Percentiles rank a stretch among this genome's conserved stretches.
These are phyloP conservation scores for Hortaea werneckii DNA, from an alignment of 2,329 filamentous ascomycete genomes.

Conservation along the genomic window DNA sequence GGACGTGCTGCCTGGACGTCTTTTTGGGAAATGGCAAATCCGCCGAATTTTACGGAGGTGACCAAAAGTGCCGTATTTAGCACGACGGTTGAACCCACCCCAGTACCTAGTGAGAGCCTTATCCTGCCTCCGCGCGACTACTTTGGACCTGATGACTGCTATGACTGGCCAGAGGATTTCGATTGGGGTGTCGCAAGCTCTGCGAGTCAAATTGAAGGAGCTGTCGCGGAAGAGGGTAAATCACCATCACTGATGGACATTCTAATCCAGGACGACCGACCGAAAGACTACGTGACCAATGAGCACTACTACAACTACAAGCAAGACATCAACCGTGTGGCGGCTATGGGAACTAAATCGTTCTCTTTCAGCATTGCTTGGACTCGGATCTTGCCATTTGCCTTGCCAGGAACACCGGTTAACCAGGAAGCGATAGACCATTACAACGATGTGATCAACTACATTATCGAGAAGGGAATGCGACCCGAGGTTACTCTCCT, in stretches of 20 bases:
- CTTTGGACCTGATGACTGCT: slow-evolving; percentile 16
- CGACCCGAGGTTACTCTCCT: slow-evolving; percentile 37
- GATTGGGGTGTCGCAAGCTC: slow-evolving; percentile 13
- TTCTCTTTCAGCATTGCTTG: slow-evolving; percentile 39
- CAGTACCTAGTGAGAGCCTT: slow-evolving; percentile 21
- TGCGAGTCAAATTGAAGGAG: slow-evolving; percentile 18
- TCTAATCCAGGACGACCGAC: slow-evolving; percentile 24
- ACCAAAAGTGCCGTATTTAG: slow-evolving; percentile 5
- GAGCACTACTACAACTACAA: slow-evolving; percentile 8
- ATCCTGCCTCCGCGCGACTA: too few relatives aligned
- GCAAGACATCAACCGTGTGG: slow-evolving; percentile 20
- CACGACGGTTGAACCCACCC: slow-evolving; percentile 21
- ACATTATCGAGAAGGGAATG: slow-evolving; percentile 32
- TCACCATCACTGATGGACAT: slow-evolving; percentile 26
- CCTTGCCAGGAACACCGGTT: slow-evolving; percentile 29
- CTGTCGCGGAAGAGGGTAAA: slow-evolving; percentile 15
- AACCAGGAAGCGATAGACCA: slow-evolving; percentile 38
- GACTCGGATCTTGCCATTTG: slow-evolving; percentile 41
- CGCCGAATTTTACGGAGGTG: too few relatives aligned
- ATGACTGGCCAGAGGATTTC: slow-evolving; percentile 24
- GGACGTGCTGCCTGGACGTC: too few relatives aligned
- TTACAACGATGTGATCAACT: slow-evolving; percentile 40
- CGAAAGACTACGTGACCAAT: slow-evolving; percentile 18
- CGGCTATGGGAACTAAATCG: slow-evolving; percentile 26
- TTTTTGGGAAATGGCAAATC: too few relatives aligned